A percentile compares a stretch with the other conserved stretches of the same genome.
These are phyloP conservation scores for Graphiopsis chlorocephala DNA, from an alignment of 2,329 filamentous ascomycete species.

Conservation along the genomic window DNA sequence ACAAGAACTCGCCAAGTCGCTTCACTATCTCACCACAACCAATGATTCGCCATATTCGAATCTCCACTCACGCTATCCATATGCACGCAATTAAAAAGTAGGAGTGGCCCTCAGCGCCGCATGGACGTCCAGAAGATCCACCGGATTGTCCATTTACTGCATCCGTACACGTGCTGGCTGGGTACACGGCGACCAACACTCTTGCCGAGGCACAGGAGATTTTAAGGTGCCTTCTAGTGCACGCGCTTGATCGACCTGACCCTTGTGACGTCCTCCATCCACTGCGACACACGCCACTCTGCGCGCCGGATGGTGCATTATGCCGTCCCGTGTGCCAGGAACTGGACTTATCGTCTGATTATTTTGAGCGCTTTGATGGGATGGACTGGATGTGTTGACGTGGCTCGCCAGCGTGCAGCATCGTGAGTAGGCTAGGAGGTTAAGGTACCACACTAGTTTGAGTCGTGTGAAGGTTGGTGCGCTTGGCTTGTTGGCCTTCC, in stretches of 20 bases:
- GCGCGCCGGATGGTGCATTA: slow-evolving; percentile 1
- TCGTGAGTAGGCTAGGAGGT: not conserved
- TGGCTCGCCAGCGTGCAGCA: not conserved
- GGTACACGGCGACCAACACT: not conserved
- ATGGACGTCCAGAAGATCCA: not conserved
- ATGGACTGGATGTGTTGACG: not conserved
- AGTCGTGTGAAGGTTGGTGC: not conserved
- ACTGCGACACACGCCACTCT: slow-evolving; percentile 7
- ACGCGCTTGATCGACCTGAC: not conserved
- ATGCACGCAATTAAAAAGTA: not conserved
- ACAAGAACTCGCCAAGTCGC: not conserved
- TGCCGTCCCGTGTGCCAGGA: not conserved
- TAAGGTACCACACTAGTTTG: not conserved
- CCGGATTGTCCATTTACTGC: not conserved
- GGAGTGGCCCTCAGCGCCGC: not conserved
- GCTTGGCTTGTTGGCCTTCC: not conserved
- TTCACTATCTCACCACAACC: not conserved
- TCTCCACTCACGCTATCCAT: not conserved
- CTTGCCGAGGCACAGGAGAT: not conserved
- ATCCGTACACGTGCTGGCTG: not conserved
- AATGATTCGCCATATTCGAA: not conserved
- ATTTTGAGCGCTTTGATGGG: not conserved
- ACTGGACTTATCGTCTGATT: not conserved
- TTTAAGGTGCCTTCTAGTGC: slow-evolving; percentile 1
- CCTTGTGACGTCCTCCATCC: slow-evolving; percentile 9